Evolutionary conservation across 2,329 filamentous ascomycete genomes (phyloP).

Genomic region (Fusarium agapanthi): DNA sequence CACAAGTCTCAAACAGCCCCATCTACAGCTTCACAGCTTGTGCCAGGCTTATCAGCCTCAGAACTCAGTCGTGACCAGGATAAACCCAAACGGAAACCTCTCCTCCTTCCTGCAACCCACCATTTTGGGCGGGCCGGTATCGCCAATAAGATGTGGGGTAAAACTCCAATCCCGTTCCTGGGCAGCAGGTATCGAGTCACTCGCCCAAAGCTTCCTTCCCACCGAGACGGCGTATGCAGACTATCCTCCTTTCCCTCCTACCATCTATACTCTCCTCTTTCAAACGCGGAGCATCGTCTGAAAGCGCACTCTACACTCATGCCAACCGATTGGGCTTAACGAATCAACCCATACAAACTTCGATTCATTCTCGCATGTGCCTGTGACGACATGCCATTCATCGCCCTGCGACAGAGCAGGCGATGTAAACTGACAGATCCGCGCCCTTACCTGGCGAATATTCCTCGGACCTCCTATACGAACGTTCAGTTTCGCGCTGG

Average conservation of each 20-base stretch:
- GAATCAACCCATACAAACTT: neutral
- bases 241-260: neutral
- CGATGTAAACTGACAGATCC: slow-evolving; percentile 47
- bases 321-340: slow-evolving; percentile 9
- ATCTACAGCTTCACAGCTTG: slow-evolving; percentile 21
- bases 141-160: slow-evolving; percentile 42
- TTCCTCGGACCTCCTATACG: slow-evolving; percentile 1
- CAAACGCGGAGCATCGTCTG: neutral
- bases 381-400: slow-evolving; percentile 54
- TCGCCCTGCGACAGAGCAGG: slow-evolving; percentile 57
- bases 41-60: neutral
- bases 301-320: neutral
- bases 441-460: slow-evolving; percentile 24
- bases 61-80: neutral
- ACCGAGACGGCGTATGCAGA: slow-evolving; percentile 36
- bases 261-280: neutral
- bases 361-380: slow-evolving; percentile 45
- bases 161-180: slow-evolving; percentile 21
- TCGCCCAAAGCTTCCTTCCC: slow-evolving; percentile 29
- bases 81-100: neutral
- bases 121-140: slow-evolving; percentile 40
- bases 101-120: slow-evolving; percentile 21
- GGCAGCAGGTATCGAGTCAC: slow-evolving; percentile 28
- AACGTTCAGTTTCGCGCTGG: slow-evolving; percentile 32
- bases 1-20: neutral